These are phyloP conservation scores for Scedosporium apiospermum DNA, from an alignment of 2,329 filamentous ascomycete species.

Conservation along the genomic window DNA sequence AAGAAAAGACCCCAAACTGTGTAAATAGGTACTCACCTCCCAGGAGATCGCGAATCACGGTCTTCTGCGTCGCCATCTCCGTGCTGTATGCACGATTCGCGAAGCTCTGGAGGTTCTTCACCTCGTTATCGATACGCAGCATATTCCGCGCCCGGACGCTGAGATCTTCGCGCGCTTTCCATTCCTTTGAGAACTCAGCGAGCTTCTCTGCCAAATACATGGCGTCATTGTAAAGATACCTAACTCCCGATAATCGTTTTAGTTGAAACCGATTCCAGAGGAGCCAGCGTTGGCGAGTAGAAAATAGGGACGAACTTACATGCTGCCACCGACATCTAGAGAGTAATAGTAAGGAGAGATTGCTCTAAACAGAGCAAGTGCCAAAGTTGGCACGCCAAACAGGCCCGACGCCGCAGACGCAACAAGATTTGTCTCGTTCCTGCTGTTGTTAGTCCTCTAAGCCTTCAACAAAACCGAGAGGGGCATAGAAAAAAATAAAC, in stretches of 20 bases:
- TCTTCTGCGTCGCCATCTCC: slow-evolving; percentile 52
- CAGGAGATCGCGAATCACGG: slow-evolving; percentile 50
- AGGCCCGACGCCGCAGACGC: slow-evolving; percentile 59
- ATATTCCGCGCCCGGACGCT: slow-evolving; percentile 39
- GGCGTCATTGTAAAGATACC: slow-evolving; percentile 60
- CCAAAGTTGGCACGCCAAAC: slow-evolving; percentile 61
- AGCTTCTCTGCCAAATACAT: slow-evolving; percentile 53
- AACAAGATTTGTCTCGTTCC: slow-evolving; percentile 44
- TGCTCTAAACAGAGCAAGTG: slow-evolving; percentile 70
- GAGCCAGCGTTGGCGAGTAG: neutral
- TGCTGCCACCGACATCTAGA: slow-evolving; percentile 50
- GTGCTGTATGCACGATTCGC: slow-evolving; percentile 52
- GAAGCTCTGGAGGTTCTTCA: slow-evolving; percentile 49
- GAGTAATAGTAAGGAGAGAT: slow-evolving; percentile 68
- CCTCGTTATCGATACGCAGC: slow-evolving; percentile 50
- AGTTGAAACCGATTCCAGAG: no score
- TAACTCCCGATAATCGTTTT: slow-evolving; percentile 15
- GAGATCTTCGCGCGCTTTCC: slow-evolving; percentile 45
- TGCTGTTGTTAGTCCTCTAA: slow-evolving; percentile 10
- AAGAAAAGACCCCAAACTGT: no score
- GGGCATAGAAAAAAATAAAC: neutral
- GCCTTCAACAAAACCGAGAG: no score
- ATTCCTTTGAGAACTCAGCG: slow-evolving; percentile 34
- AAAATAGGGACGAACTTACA: slow-evolving; percentile 33
- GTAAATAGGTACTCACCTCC: slow-evolving; percentile 29